These are phyloP conservation scores for Populus tomentosa DNA, from an alignment of 441 rosid genomes.

Conservation along the genomic window DNA sequence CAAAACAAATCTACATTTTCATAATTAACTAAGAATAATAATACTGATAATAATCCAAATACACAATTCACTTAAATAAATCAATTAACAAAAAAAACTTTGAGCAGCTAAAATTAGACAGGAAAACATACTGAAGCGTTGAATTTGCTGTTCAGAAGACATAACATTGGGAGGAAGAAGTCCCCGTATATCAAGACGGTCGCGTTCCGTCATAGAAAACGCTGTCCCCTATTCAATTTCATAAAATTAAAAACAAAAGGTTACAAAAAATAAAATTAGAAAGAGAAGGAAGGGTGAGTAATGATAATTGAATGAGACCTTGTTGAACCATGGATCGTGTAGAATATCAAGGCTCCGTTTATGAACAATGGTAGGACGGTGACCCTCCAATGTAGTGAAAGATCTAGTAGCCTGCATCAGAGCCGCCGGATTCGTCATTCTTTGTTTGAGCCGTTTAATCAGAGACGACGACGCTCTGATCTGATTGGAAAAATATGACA, in stretches of 20 bases:
- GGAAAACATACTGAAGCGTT: constrained; percentile 68
- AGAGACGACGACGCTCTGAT: constrained; percentile 56
- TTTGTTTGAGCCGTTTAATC: constrained; percentile 42
- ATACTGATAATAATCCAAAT: not conserved
- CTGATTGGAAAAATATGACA: constrained; percentile 41
- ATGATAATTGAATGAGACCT: constrained; percentile 31
- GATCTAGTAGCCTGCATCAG: constrained; percentile 33
- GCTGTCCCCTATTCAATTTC: constrained; percentile 58
- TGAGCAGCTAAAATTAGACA: not conserved
- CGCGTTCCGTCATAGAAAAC: constrained; percentile 91
- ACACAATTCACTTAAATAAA: not conserved
- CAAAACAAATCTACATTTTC: not conserved
- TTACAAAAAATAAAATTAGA: not conserved
- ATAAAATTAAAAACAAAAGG: not conserved
- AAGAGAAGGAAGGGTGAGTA: not conserved
- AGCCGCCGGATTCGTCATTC: constrained; percentile 18
- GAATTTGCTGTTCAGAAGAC: constrained; percentile 86
- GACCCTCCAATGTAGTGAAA: constrained; percentile 84
- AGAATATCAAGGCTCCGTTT: constrained; percentile 96
- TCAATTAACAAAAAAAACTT: not conserved
- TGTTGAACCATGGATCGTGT: constrained; percentile 99
- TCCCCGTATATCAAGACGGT: constrained; percentile 94
- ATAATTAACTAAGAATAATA: not conserved
- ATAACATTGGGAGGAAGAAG: constrained; percentile 90
- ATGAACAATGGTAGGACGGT: constrained; percentile 87